Evolutionary conservation across 2,329 filamentous ascomycete species (phyloP).

Genomic region (Phaeophleospora eucalypticola): DNA sequence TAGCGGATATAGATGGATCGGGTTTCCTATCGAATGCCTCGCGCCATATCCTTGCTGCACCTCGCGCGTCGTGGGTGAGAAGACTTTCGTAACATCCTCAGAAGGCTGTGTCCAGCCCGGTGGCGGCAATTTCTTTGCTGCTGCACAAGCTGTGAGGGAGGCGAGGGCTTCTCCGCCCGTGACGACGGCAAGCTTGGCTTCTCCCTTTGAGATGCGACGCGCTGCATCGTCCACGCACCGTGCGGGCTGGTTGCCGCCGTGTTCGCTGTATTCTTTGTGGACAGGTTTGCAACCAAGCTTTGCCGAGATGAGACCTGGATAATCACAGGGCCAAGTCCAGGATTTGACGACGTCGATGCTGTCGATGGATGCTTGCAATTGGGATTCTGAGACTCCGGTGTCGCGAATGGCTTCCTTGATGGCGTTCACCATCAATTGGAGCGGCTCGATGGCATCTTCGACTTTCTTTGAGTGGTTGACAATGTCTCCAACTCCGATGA

Average conservation of each 20-base stretch:
- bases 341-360: conserved; percentile 58
- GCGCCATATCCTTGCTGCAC: conserved; percentile 49
- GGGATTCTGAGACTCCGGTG: conserved; percentile 34
- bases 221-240: conserved; percentile 62
- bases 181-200: conserved; percentile 55
- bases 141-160: conserved; percentile 52
- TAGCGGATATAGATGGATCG: conserved; percentile 64
- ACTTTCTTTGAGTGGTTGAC: conserved; percentile 53
- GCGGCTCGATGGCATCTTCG: conserved; percentile 56
- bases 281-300: conserved; percentile 47
- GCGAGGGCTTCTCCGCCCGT: conserved; percentile 63
- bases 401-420: conserved; percentile 52
- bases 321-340: conserved; percentile 63
- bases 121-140: conserved; percentile 52
- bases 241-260: conserved; percentile 62
- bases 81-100: conserved; percentile 45
- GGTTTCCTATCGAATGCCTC: conserved; percentile 56
- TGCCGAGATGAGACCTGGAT: conserved; percentile 52
- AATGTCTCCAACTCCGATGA: conserved; percentile 61
- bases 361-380: conserved; percentile 47
- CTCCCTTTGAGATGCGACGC: conserved; percentile 50
- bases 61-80: conserved; percentile 48
- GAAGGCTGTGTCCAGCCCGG: conserved; percentile 55
- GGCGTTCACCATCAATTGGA: conserved; percentile 55
- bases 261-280: conserved; percentile 51